phyloP scores from a whole-genome alignment of 371 early-diverging fungal genomes.

The Capillidium rhysosporum region DNA sequence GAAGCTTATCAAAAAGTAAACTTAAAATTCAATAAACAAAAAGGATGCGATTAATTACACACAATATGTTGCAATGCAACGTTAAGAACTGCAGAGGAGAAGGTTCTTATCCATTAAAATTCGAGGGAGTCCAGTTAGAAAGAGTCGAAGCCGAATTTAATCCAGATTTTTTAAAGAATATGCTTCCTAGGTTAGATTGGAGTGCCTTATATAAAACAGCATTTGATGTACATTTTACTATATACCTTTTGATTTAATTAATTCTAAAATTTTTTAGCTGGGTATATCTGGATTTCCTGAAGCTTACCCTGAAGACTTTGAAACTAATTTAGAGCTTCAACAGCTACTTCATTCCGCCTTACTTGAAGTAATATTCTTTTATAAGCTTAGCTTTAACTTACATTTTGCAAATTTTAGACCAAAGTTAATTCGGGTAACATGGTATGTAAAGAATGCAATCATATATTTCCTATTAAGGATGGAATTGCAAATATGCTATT shows the following conservation, averaged over 20 bases:
- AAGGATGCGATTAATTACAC: slow-evolving; percentile 65
- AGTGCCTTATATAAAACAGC: slow-evolving; percentile 52
- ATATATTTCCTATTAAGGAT: slow-evolving; percentile 75
- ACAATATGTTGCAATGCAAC: slow-evolving; percentile 97
- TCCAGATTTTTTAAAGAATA: slow-evolving; percentile 58
- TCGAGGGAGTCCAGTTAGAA: slow-evolving; percentile 70
- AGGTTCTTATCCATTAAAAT: slow-evolving; percentile 72
- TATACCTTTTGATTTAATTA: not conserved
- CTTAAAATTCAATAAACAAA: too few relatives aligned
- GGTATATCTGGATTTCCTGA: slow-evolving; percentile 41
- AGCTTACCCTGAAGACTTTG: slow-evolving; percentile 43
- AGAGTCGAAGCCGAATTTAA: slow-evolving; percentile 60
- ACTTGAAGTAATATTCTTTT: not conserved
- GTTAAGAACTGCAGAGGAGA: slow-evolving; percentile 68
- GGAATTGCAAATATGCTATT: slow-evolving; percentile 95
- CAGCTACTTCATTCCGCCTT: not conserved
- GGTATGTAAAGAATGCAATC: slow-evolving; percentile 77
- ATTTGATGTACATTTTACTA: slow-evolving; percentile 26
- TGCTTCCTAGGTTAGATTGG: slow-evolving; percentile 76
- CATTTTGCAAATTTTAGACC: slow-evolving; percentile 18
- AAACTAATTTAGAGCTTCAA: not conserved
- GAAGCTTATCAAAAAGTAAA: too few relatives aligned
- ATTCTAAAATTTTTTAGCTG: slow-evolving; percentile 17
- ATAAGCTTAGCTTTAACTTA: not conserved
- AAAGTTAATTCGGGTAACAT: slow-evolving; percentile 72